Evolutionary conservation across 2,329 filamentous ascomycete genomes (phyloP).

Genomic region (Thielaviopsis euricoi): DNA sequence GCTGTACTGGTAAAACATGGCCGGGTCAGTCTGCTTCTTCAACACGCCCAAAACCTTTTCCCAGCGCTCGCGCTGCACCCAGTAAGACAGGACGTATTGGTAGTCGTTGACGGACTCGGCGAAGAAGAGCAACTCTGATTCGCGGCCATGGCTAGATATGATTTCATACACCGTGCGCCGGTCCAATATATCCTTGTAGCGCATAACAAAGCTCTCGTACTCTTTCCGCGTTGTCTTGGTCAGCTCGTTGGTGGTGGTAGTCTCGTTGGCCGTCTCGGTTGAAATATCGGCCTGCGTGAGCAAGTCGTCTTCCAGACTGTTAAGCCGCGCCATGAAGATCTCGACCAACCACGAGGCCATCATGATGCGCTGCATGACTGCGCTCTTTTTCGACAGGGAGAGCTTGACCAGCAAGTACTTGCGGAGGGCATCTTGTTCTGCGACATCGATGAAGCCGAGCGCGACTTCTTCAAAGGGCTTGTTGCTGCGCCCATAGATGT

Average conservation of each 20-base stretch:
- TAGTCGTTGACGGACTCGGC: slow-evolving; percentile 80
- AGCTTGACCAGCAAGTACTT: slow-evolving; percentile 82
- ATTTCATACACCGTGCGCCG: slow-evolving; percentile 88
- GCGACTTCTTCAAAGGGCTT: slow-evolving; percentile 96
- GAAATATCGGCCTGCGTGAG: slow-evolving; percentile 65
- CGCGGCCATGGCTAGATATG: slow-evolving; percentile 85
- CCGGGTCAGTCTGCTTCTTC: slow-evolving; percentile 80
- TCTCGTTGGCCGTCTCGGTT: slow-evolving; percentile 47
- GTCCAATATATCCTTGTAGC: slow-evolving; percentile 76
- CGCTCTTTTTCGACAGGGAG: slow-evolving; percentile 61
- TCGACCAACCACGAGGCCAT: slow-evolving; percentile 90
- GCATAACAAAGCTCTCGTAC: slow-evolving; percentile 74
- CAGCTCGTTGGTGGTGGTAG: slow-evolving; percentile 55
- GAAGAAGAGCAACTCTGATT: slow-evolving; percentile 83
- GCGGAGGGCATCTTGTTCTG: slow-evolving; percentile 76
- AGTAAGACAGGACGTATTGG: slow-evolving; percentile 89
- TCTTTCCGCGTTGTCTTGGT: slow-evolving; percentile 57
- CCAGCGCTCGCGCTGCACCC: slow-evolving; percentile 94
- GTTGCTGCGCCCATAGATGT: slow-evolving; percentile 84
- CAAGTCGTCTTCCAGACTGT: slow-evolving; percentile 85
- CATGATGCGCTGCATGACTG: slow-evolving; percentile 87
- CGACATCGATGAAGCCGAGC: slow-evolving; percentile 74
- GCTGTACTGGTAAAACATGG: slow-evolving; percentile 93
- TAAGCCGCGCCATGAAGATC: slow-evolving; percentile 93
- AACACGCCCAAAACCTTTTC: slow-evolving; percentile 69